These are phyloP conservation scores for Bremia lactucae DNA, from an alignment of 352 stramenopile genomes.

Conservation along the genomic window DNA sequence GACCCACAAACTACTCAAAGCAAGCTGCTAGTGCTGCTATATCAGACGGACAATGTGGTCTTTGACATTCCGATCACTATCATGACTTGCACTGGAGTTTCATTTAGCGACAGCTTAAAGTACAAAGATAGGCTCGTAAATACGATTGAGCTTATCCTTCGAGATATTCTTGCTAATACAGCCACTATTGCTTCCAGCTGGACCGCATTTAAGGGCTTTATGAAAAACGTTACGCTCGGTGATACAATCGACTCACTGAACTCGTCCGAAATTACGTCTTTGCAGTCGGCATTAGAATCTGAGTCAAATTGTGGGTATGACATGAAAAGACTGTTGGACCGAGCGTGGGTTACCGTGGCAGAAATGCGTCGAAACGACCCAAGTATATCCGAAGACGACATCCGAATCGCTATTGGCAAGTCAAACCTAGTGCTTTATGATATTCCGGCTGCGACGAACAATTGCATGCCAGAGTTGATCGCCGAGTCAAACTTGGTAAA, in stretches of 20 bases:
- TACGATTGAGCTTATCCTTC: constrained; percentile 22
- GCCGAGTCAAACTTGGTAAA: constrained; percentile 11
- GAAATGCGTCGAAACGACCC: constrained; percentile 18
- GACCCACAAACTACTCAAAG: constrained; percentile 23
- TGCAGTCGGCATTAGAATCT: constrained; percentile 19
- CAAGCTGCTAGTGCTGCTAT: constrained; percentile 27
- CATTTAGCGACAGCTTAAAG: constrained; percentile 19
- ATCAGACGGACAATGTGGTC: constrained; percentile 34
- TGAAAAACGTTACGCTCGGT: constrained; percentile 22
- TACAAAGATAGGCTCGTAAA: constrained; percentile 25
- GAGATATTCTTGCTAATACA: constrained; percentile 28
- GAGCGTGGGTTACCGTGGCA: constrained; percentile 23
- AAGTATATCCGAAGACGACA: constrained; percentile 22
- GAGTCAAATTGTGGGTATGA: constrained; percentile 24
- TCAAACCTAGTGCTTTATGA: constrained; percentile 39
- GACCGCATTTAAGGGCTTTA: constrained; percentile 20
- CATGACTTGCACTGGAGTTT: constrained; percentile 25
- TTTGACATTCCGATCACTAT: constrained; percentile 39
- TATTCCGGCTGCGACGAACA: constrained; percentile 33
- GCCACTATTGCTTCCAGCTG: constrained; percentile 25
- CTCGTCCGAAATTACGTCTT: constrained; percentile 17
- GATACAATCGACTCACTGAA: constrained; percentile 14
- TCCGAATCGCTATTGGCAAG: constrained; percentile 19
- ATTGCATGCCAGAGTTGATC: constrained; percentile 31
- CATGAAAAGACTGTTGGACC: constrained; percentile 22